Base-by-base conservation (phyloP, 495 filamentous ascomycete genomes). In the Aspergillus nidulans region DNA sequence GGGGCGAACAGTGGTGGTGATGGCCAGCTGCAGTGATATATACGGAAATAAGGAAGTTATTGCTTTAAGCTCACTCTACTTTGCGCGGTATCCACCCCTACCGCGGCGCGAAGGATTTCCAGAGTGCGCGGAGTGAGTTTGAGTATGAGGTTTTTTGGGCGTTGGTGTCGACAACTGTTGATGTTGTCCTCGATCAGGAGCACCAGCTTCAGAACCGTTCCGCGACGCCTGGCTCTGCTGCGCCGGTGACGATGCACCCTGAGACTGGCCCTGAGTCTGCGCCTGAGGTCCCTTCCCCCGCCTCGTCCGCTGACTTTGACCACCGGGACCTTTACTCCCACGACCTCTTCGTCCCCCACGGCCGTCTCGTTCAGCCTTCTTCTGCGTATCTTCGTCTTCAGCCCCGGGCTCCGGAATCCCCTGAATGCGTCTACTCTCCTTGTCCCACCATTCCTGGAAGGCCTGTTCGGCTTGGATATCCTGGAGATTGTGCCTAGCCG, bases 401-500 rank as follows among this genome's bases (percentile, higher is more conserved):
- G 26, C 13, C 69, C 28, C 74, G 12, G 72, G 72, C 49, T 85
- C 86, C 15, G 87, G 85, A 36, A 90, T 78, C 43, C 85, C 84
- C 61, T 73, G 77, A 4, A 88, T 73, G 44, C 87, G 80, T 59
- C 81, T 80, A 65, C 87, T 91, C 66, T 98, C 94, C 52, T 86
- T 82, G 58, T 97, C 92, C 94, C 94, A 98, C 94, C 95, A 98
- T 64, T 92, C 85, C 67, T 96, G 89, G 69, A 98, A 98, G 30
- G 91, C 89, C 67, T 98, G 94, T 67, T 98, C 94, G 47, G 87
- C 82, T 64, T 98, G 95, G 58, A 98, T 98, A 38, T 97, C 94
- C 63, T 92, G 81, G 38, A 98, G 69, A 55, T 86, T 91, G 39
- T 92, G 80, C 67, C 95, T 96, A 2, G 88, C 87, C 0, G 78